Evolutionary conservation across 768 basidiomycete species (phyloP).

Genomic region (Lepiota venenata): DNA sequence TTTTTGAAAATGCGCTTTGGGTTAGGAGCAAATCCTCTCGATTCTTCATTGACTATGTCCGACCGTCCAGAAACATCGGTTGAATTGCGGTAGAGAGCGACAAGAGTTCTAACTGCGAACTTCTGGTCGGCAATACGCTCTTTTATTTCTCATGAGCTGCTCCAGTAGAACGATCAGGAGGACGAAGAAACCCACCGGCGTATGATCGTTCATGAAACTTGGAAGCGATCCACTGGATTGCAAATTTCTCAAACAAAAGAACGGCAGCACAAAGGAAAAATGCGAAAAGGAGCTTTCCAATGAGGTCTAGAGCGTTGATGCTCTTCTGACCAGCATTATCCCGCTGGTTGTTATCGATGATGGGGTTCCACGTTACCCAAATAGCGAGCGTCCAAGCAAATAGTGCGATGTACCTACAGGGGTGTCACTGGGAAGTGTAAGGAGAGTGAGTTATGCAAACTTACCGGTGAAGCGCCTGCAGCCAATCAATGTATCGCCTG

Average conservation of each 20-base stretch:
- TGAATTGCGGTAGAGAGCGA: slow-evolving; percentile 77
- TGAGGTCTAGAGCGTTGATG: slow-evolving; percentile 43
- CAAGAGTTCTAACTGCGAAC: slow-evolving; percentile 66
- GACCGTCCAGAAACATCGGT: slow-evolving; percentile 64
- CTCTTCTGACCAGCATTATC: slow-evolving; percentile 25
- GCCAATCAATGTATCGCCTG: slow-evolving; percentile 78
- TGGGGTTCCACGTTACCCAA: slow-evolving; percentile 73
- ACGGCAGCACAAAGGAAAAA: slow-evolving; percentile 65
- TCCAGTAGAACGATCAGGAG: slow-evolving; percentile 11
- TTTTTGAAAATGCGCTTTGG: slow-evolving; percentile 66
- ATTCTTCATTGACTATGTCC: slow-evolving; percentile 51
- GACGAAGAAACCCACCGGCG: slow-evolving; percentile 36
- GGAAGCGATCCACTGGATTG: slow-evolving; percentile 81
- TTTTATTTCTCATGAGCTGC: slow-evolving; percentile 19
- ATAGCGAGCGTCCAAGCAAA: slow-evolving; percentile 60
- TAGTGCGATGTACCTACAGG: slow-evolving; percentile 56
- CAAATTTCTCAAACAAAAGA: slow-evolving; percentile 78
- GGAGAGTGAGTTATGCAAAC: slow-evolving; percentile 12
- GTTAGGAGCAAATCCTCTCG: slow-evolving; percentile 40
- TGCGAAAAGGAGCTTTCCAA: slow-evolving; percentile 71
- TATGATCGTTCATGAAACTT: slow-evolving; percentile 83
- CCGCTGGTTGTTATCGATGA: slow-evolving; percentile 48
- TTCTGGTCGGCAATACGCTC: slow-evolving; percentile 86
- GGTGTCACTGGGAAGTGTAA: neutral
- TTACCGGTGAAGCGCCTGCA: slow-evolving; percentile 60